A percentile compares a stretch with the other conserved stretches of the same genome.
Conservation (phyloP, 306 rosid species). For the Ammopiptanthus mongolicus region DNA sequence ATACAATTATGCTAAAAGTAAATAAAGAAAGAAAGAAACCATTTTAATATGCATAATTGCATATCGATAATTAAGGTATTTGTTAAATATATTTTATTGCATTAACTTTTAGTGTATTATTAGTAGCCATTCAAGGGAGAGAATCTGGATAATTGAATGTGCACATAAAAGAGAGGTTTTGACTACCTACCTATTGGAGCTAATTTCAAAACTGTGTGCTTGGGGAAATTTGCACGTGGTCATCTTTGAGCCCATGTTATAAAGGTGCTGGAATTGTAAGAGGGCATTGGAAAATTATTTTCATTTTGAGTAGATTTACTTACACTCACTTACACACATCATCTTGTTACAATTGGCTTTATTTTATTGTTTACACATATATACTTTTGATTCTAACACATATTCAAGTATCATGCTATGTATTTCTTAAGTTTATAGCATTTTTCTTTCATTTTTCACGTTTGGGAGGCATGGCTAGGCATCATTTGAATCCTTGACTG, state of each 20-base stretch:
- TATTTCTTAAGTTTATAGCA: too few relatives aligned
- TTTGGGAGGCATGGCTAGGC: not conserved
- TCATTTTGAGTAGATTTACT: not conserved
- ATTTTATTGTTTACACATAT: too few relatives aligned
- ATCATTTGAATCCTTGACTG: conserved; percentile 1
- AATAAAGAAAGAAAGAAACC: not conserved
- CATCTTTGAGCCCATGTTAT: not conserved
- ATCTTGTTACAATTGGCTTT: too few relatives aligned
- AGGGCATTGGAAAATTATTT: not conserved
- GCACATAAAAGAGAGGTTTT: conserved; percentile 7
- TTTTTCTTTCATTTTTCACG: not conserved
- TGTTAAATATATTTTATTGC: not conserved
- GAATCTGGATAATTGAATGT: not conserved
- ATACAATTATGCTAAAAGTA: not conserved
- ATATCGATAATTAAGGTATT: not conserved
- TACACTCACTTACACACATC: too few relatives aligned
- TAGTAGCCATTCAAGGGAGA: not conserved
- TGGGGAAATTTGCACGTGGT: not conserved
- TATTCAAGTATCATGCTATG: too few relatives aligned
- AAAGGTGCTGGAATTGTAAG: not conserved
- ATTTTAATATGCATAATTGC: not conserved
- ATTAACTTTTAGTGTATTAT: not conserved
- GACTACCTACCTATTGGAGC: conserved; percentile 4
- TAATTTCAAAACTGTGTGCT: not conserved
- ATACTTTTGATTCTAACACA: too few relatives aligned